Conservation (phyloP, 129 eudicot genomes). For the Flaveria brownii region DNA sequence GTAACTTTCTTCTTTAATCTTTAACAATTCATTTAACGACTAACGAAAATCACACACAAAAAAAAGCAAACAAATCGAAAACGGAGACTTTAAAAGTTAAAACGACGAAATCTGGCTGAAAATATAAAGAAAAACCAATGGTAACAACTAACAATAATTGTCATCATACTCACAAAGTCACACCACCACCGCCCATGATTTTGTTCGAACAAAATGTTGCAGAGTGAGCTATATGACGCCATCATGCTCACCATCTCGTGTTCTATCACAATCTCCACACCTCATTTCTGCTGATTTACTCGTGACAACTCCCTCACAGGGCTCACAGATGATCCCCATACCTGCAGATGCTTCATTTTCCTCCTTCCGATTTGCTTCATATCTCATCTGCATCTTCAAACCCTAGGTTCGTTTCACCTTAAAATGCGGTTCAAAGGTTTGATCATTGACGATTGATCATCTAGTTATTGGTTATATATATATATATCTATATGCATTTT, state of each 20-base stretch:
- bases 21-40: no score
- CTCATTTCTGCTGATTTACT: slow-evolving; percentile 14
- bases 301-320: background rate
- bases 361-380: background rate
- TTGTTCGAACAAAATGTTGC: slow-evolving; percentile 25
- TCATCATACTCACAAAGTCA: slow-evolving; percentile 3
- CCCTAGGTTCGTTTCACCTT: slow-evolving; percentile 34
- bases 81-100: background rate
- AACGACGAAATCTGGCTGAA: background rate
- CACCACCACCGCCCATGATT: slow-evolving; percentile 34
- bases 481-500: background rate
- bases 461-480: background rate
- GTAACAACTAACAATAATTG: slow-evolving; percentile 7
- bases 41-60: no score
- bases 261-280: slow-evolving; percentile 23
- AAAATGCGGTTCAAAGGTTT: slow-evolving; percentile 40
- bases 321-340: slow-evolving; percentile 1
- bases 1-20: no score
- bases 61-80: background rate
- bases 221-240: slow-evolving; percentile 24
- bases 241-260: slow-evolving; percentile 15
- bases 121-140: background rate
- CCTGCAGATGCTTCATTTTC: slow-evolving; percentile 8
- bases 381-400: slow-evolving; percentile 24
- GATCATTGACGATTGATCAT: background rate